Evolutionary conservation across 2,329 filamentous ascomycete genomes (phyloP).

Genomic region (Fusarium ramigenum): DNA sequence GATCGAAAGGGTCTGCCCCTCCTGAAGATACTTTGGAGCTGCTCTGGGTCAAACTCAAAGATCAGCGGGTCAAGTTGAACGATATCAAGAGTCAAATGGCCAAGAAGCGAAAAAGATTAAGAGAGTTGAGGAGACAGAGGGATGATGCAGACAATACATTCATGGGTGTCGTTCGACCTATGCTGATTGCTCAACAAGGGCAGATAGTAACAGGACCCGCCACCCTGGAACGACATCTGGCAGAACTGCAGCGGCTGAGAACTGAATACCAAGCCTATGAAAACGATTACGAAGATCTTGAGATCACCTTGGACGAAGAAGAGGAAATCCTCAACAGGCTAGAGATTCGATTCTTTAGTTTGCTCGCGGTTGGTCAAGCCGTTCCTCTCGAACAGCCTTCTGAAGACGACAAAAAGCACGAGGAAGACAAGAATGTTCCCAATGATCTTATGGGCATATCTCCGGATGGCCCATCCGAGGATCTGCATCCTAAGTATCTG

Average conservation of each 20-base stretch:
- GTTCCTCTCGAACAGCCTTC: conserved; percentile 9
- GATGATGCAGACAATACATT: conserved; percentile 53
- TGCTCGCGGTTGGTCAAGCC: conserved; percentile 46
- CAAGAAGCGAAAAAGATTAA: conserved; percentile 45
- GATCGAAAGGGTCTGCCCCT: conserved; percentile 25
- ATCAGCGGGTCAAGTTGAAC: conserved; percentile 44
- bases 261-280: conserved; percentile 51
- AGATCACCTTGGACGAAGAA: conserved; percentile 48
- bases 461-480: conserved; percentile 47
- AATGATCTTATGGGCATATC: conserved; percentile 50
- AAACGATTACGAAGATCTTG: conserved; percentile 50
- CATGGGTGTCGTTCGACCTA: conserved; percentile 51
- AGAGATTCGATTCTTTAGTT: conserved; percentile 52
- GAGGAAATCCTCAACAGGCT: conserved; percentile 49
- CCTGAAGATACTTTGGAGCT: conserved; percentile 47
- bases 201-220: conserved; percentile 32
- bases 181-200: conserved; percentile 45
- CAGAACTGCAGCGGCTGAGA: conserved; percentile 51
- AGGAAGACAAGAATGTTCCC: conserved; percentile 40
- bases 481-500: conserved; percentile 59
- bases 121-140: conserved; percentile 45
- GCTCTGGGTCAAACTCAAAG: conserved; percentile 50
- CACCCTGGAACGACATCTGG: conserved; percentile 44
- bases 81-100: conserved; percentile 48
- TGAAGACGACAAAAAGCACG: conserved; percentile 11